A percentile compares a stretch with the other conserved stretches of the same genome.
Evolutionary conservation across 805 yeast species (phyloP).

Genomic region (Schwanniomyces pseudopolymorphus): DNA sequence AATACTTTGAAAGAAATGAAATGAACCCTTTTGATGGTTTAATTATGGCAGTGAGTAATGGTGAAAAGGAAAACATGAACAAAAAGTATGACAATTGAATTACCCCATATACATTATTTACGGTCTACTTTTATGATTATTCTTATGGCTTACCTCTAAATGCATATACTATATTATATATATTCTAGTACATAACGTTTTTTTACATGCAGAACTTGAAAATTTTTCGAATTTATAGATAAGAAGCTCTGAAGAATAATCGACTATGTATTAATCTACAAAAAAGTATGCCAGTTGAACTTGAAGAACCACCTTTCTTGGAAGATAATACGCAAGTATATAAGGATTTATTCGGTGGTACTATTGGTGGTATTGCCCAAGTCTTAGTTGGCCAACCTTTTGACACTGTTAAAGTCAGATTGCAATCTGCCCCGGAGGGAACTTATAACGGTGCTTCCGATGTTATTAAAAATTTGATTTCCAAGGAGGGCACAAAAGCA

Average conservation of each 20-base stretch:
- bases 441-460: slow-evolving; percentile 71
- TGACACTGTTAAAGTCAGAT: slow-evolving; percentile 89
- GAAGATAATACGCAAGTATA: slow-evolving; percentile 45
- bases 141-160: slow-evolving; percentile 21
- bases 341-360: slow-evolving; percentile 87
- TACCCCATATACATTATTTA: neutral
- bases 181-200: neutral
- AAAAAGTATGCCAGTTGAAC: slow-evolving; percentile 37
- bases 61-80: slow-evolving; percentile 1
- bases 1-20: slow-evolving; percentile 33
- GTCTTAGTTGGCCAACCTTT: slow-evolving; percentile 96
- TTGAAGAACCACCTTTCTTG: slow-evolving; percentile 41
- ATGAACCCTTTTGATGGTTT: slow-evolving; percentile 41
- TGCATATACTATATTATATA: slow-evolving; percentile 62
- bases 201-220: slow-evolving; percentile 1
- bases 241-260: neutral
- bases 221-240: neutral
- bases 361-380: slow-evolving; percentile 94
- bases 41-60: slow-evolving; percentile 22
- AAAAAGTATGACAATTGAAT: neutral
- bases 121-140: neutral
- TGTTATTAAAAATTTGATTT: slow-evolving; percentile 67
- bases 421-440: slow-evolving; percentile 85
- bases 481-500: slow-evolving; percentile 41
- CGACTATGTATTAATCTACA: neutral